Evolutionary conservation across 2,329 filamentous ascomycete species (phyloP), one percentile per base, ranked within the genome.

Genomic region (Metarhizium robertsii): DNA sequence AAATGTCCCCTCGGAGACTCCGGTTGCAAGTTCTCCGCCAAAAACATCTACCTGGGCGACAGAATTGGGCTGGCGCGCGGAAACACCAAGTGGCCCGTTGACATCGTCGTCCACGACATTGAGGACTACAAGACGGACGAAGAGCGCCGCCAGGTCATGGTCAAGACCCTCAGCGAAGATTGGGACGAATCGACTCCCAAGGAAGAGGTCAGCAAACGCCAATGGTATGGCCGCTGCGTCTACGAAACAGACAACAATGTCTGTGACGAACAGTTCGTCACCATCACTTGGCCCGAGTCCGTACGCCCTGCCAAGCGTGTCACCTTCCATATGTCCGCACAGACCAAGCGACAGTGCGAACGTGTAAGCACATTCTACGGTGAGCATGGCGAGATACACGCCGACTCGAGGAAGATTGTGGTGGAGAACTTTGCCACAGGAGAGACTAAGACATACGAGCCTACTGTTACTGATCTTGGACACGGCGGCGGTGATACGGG

Each of bases 161-260:
- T 79, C 32, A 64, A 65, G 53, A 68, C 73, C 50, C 69, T 81
- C 13, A 69, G 72, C 20, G 76, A 82, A 53, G 79, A 84, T 64
- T 84, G 85, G 57, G 73, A 77, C 14, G 65, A 71, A 1, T 66
- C 70, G 6, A 81, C 76, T 0, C 74, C 79, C 4, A 69, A 73
- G 53, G 65, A 71, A 1, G 72, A 76, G n/a, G 67, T 79, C 1
- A 74, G 75, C 3, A 72, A 73, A 5, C 73, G 78, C 10, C 86
- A 86, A 60, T 87, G 91, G 90, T 97, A 91, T 66, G 94, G 94
- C 0, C 84, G 92, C n/a, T 99, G 94, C 66, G 94, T 97, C 1
- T 97, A 86, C 72, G 94, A 96, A 67, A 78, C 86, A 4, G 91
- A 95, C 71, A 99, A 97, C 71, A 85, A 95, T 65, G 94, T 97